Base-by-base conservation (phyloP, 2,329 filamentous ascomycete genomes). In the Ophiobolus disseminans region DNA sequence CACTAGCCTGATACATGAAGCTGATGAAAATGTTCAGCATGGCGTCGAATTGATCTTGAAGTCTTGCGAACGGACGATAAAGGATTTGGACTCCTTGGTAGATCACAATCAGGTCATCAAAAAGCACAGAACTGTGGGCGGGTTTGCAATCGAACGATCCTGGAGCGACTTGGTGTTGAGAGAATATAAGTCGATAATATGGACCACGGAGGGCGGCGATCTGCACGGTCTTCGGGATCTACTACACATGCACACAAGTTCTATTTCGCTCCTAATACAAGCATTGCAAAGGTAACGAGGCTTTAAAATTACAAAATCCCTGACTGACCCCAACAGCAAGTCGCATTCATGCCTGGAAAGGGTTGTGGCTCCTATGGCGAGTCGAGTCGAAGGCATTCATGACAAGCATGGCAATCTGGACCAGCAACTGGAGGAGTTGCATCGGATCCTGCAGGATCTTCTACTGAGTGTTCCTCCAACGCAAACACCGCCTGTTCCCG, bases 71-170 rank as follows among this genome's bases (percentile, higher is more conserved):
- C 65, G 62, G 30, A 75, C 74, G 0, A 58, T 79, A 6, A 62
- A 73, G 14, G 74, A 79, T 48, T 57, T 79, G 34, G 75, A 78
- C 35, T 73, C 74, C 21, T 65, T 79, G 23, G 67, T 78, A 13
- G 74, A 77, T 35, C 70, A 74, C 34, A 77, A 79, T 54, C 76
- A 78, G 45, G 71, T 76, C 38, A 73, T 77, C 53, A 72, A 65
- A 39, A 76, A 74, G 52, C 70, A 72, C 43, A 66, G 72, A 19
- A 76, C 73, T 0, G 64, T 62, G 14, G 69, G 72, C 8, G 74
- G 74, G 2, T 75, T 74, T 43, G 66, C 73, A 1, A 70, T 76
- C 17, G 75, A 78, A 46, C 66, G 75, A 36, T 70, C 66, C 32
- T 80, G 77, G 77, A 76, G 72, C 40, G 68, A 75, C 30, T 57